Evolutionary conservation across 2,329 filamentous ascomycete genomes (phyloP).

Genomic region (Hypoxylon sp.): DNA sequence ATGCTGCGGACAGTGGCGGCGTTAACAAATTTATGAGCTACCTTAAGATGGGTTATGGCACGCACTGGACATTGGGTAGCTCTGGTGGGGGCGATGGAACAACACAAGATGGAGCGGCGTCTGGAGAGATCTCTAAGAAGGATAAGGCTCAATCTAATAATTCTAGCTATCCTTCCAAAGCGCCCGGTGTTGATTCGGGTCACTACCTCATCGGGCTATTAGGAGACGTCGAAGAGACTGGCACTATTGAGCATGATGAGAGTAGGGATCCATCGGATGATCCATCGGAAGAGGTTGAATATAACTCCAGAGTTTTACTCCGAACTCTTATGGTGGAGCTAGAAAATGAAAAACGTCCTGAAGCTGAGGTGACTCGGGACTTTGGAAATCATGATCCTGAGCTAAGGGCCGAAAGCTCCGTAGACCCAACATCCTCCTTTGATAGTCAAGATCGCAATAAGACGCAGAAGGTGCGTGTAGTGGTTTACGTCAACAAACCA

Average conservation of each 20-base stretch:
- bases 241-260: conserved; percentile 53
- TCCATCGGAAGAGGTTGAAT: conserved; percentile 55
- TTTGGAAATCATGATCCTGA: conserved; percentile 60
- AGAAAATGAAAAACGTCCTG: conserved; percentile 61
- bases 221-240: conserved; percentile 71
- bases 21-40: conserved; percentile 73
- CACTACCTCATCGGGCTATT: conserved; percentile 78
- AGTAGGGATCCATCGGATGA: conserved; percentile 45
- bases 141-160: conserved; percentile 14
- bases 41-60: conserved; percentile 77
- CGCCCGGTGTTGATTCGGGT: conserved; percentile 53
- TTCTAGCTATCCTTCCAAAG: conserved; percentile 20
- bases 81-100: conserved; percentile 43
- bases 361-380: conserved; percentile 63
- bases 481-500: conserved; percentile 80
- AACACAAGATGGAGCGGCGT: conserved; percentile 17
- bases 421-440: conserved; percentile 51
- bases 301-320: conserved; percentile 71
- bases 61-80: conserved; percentile 71
- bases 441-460: conserved; percentile 69
- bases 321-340: conserved; percentile 79
- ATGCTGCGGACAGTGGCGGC: conserved; percentile 56
- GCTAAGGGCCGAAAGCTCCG: conserved; percentile 41
- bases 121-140: conserved; percentile 31
- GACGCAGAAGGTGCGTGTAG: conserved; percentile 73